Percentiles rank a stretch among this genome's conserved stretches.
Evolutionary conservation across 2,329 filamentous ascomycete species (phyloP).

Genomic region (Cercospora sp.): DNA sequence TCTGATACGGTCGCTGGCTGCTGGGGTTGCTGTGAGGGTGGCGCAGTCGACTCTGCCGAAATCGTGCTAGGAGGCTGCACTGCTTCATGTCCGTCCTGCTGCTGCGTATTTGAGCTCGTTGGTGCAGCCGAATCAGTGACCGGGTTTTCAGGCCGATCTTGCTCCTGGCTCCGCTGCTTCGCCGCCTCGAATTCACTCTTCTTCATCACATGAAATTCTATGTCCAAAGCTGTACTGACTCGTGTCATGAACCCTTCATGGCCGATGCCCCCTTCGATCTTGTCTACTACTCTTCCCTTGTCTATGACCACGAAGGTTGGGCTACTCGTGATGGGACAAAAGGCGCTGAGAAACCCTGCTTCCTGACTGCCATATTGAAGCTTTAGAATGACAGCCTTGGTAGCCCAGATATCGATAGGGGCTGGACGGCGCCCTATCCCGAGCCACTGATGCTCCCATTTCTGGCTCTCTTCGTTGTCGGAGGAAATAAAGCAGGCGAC

Average conservation of each 20-base stretch:
- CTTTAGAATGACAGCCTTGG: slow-evolving; percentile 68
- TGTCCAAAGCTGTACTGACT: slow-evolving; percentile 46
- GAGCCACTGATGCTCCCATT: slow-evolving; percentile 40
- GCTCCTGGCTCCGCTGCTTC: slow-evolving; percentile 12
- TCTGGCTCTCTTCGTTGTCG: slow-evolving; percentile 66
- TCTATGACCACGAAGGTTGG: slow-evolving; percentile 75
- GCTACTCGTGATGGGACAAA: slow-evolving; percentile 76
- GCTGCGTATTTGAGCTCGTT: not conserved
- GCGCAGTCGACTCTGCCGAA: not conserved
- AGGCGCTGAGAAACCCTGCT: slow-evolving; percentile 75
- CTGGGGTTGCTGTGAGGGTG: not conserved
- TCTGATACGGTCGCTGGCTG: not conserved
- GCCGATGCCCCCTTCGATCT: slow-evolving; percentile 65
- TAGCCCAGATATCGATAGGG: slow-evolving; percentile 51
- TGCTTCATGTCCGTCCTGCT: not conserved
- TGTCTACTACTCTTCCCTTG: slow-evolving; percentile 75
- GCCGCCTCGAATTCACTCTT: slow-evolving; percentile 14
- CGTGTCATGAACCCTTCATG: slow-evolving; percentile 64
- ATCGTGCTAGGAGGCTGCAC: not conserved
- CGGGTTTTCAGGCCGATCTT: not conserved
- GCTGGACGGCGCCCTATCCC: slow-evolving; percentile 5
- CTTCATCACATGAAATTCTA: slow-evolving; percentile 34
- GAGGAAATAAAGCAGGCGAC: slow-evolving; percentile 78
- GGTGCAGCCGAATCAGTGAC: not conserved
- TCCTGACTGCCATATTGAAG: slow-evolving; percentile 73